Base-by-base conservation (phyloP, 805 yeast genomes). In the Debaryomyces maramus region DNA sequence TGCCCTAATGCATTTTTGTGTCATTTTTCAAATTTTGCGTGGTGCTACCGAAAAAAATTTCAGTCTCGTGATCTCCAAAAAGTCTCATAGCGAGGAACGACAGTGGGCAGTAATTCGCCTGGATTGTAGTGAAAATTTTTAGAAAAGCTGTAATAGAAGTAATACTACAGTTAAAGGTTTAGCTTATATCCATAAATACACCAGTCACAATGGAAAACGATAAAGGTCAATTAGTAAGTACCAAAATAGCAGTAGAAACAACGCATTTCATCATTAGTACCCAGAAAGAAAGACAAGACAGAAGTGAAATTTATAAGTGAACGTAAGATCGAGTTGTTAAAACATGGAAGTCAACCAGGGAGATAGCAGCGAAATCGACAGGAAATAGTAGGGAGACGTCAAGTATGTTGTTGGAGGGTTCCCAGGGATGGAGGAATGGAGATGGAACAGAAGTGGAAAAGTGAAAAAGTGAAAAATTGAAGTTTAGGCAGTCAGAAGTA, bases 131-230 rank as follows among this genome's bases (percentile, higher is more conserved):
- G 28, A 24, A 24, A 24, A 24, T 24, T 24, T 24, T 24, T 24
- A 24, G 28, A 24, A 24, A n/a, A 24, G 11, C 13, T 13, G 13
- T 29, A 29, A 20, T 28, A 11, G n/a, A 13, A 28, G 32, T 13
- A 32, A 9, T 17, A 14, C 34, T 13, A 20, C 22, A 24, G 32
- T 19, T 26, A 34, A 34, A 27, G 32, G 24, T 31, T 21, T 32
- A 36, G 34, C 44, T 40, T 33, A 32, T 29, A 39, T 35, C 33
- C 22, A 32, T 24, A 31, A 37, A 36, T 38, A 40, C 36, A 41
- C 37, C 62, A 66, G 67, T 60, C 85, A 88, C 76, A 70, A 91
- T 91, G 99, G 98, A 91, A 85, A 91, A 93, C 99, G 98, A 93
- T 76, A 89, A 88, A 82, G 98, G 99, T 77, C 95, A 89, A 83